Evolutionary conservation across 306 rosid genomes (phyloP).

Genomic region (Gillenia trifoliata): DNA sequence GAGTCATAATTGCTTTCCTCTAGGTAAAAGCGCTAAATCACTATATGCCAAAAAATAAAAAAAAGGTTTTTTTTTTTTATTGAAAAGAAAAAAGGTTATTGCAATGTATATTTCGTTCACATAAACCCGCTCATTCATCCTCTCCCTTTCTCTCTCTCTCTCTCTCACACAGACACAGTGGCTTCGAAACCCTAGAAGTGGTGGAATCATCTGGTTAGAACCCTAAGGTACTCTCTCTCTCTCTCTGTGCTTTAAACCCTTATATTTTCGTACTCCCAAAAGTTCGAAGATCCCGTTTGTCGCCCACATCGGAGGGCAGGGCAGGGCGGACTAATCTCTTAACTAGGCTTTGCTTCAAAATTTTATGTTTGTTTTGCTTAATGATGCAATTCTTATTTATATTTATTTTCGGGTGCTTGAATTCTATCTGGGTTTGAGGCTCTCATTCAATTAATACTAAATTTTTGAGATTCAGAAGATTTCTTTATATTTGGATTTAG

Average conservation of each 20-base stretch:
- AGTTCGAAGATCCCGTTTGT: not conserved
- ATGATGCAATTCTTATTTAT: not conserved
- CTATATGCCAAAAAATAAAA: no score
- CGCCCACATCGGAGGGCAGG: not conserved
- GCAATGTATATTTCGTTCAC: no score
- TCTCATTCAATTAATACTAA: not conserved
- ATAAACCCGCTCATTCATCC: no score
- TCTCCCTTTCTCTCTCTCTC: no score
- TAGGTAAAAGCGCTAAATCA: no score
- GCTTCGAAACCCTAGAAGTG: not conserved
- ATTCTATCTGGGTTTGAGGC: not conserved
- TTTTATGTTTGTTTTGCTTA: not conserved
- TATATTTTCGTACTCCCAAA: not conserved
- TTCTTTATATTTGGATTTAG: not conserved
- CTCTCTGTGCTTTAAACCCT: not conserved
- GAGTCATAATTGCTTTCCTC: no score
- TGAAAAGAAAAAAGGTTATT: no score
- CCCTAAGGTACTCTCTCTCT: not conserved
- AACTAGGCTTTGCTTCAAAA: not conserved
- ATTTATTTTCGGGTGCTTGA: not conserved
- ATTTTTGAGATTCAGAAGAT: not conserved
- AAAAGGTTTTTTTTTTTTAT: no score
- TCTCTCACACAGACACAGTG: not conserved
- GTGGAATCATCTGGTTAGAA: not conserved
- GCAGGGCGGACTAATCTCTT: not conserved